Base-by-base conservation (phyloP, 2,329 filamentous ascomycete genomes). In the Fusarium sp. region DNA sequence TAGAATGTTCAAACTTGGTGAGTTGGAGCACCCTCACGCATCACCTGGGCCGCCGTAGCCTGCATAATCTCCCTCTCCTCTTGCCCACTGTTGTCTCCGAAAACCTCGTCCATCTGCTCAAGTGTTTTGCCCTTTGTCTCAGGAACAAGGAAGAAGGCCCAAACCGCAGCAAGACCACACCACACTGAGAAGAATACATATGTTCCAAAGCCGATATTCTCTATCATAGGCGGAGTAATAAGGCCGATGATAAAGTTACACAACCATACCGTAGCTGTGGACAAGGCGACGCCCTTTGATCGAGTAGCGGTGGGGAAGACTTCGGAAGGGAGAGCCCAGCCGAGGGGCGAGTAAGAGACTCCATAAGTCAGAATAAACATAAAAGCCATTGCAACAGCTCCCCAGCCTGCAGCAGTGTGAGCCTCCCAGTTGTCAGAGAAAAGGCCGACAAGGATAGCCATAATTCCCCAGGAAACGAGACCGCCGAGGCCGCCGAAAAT, bases 91-190 rank as follows among this genome's bases (percentile, higher is more conserved):
- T 58, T 64, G 8, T 73, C 69, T n/a, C 63, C 85, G 80, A 95
- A 95, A 73, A 94, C 91, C 14, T 89, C 88, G 69, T 93, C 92
- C 80, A 94, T 91, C 78, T 95, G 92, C 78, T 95, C 93, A 1
- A 95, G 87, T 0, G 92, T 92, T 81, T 91, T 93, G 16, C 92
- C 92, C 69, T 89, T 88, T 0, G 92, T 94, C 81, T 94, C 86
- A 0, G 91, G 92, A 0, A 83, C 83, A 29, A 85, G 78, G 70
- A 94, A 85, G 77, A 88, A 89, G 73, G 93, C 90, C 79, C 94
- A 92, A 59, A 94, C 80, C 38, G 90, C 90, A 78, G 53, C 53
- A 5, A 56, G 5, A 2, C 11, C 20, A 24, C 53, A 56, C 31
- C 31, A 56, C 1, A 6, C 87, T 12, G 87, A 93, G 77, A 95